A percentile compares a stretch with the other conserved stretches of the same genome.
phyloP scores from a whole-genome alignment of 805 yeast genomes.

The Kodamaea restingae region DNA sequence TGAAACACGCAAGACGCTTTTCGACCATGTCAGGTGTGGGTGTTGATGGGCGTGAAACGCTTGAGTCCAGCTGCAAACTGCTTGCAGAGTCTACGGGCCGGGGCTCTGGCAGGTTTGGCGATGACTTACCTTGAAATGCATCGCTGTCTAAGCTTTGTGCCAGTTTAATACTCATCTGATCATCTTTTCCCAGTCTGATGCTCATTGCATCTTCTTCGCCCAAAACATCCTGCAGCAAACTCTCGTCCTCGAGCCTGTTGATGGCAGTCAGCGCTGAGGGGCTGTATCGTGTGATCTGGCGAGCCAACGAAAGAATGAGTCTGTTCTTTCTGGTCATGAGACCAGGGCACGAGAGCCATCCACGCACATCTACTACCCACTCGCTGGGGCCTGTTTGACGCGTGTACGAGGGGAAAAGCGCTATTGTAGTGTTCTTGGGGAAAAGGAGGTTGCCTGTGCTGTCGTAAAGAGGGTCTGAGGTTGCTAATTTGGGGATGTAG shows the following conservation, averaged over 20 bases:
- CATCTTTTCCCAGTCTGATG: too few species aligned
- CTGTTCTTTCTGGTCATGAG: slow-evolving; percentile 66
- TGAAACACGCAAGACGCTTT: slow-evolving; percentile 65
- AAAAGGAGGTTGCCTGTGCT: slow-evolving; percentile 28
- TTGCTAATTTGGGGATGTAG: slow-evolving; percentile 50
- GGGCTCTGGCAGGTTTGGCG: too few species aligned
- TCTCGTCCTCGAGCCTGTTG: slow-evolving; percentile 24
- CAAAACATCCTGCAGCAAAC: slow-evolving; percentile 22
- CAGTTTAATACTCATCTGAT: too few species aligned
- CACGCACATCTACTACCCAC: slow-evolving; percentile 64
- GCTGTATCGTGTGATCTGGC: slow-evolving; percentile 53
- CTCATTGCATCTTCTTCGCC: slow-evolving; percentile 4
- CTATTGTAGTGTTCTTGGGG: slow-evolving; percentile 58
- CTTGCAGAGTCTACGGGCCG: background rate
- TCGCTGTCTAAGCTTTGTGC: too few species aligned
- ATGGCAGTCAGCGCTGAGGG: slow-evolving; percentile 16
- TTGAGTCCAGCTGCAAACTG: background rate
- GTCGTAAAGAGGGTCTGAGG: slow-evolving; percentile 29
- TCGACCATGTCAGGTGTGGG: slow-evolving; percentile 45
- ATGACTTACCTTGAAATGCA: too few species aligned
- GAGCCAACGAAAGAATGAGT: slow-evolving; percentile 62
- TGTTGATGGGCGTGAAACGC: background rate
- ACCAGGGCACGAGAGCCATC: slow-evolving; percentile 72
- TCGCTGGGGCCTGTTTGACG: slow-evolving; percentile 63
- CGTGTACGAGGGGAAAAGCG: slow-evolving; percentile 42